Conservation (phyloP, 2,329 filamentous ascomycete genomes). For the Rhexocercosporidium sp. region DNA sequence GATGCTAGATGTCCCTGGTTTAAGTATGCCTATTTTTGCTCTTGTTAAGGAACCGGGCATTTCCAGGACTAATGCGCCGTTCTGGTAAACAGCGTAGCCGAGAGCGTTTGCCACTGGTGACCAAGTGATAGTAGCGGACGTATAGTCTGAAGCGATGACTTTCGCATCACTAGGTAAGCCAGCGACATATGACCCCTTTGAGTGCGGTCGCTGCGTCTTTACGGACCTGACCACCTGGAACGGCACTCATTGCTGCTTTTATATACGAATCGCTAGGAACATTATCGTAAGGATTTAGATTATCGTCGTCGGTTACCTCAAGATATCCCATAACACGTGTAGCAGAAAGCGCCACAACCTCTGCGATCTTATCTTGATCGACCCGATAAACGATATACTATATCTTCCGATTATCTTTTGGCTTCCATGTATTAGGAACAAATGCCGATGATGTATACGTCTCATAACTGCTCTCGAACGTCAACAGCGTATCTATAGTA, state of each 20-base stretch:
- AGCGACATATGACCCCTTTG: background rate
- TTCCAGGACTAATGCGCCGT: slow-evolving; percentile 1
- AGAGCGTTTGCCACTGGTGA: background rate
- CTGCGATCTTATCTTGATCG: slow-evolving; percentile 22
- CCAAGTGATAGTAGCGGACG: background rate
- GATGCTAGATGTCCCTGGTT: background rate
- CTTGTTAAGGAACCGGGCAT: slow-evolving; percentile 8
- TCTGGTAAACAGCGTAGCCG: background rate
- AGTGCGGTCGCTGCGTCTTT: background rate
- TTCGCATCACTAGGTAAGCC: background rate
- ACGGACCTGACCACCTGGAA: slow-evolving; percentile 7
- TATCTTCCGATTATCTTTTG: slow-evolving; percentile 40
- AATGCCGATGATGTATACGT: slow-evolving; percentile 35
- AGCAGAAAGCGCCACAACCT: slow-evolving; percentile 15
- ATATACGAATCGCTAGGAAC: slow-evolving; percentile 24
- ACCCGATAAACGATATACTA: slow-evolving; percentile 44
- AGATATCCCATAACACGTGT: slow-evolving; percentile 2
- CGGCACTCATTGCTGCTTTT: slow-evolving; percentile 13
- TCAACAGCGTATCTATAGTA: slow-evolving; percentile 43
- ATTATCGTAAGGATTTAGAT: slow-evolving; percentile 24
- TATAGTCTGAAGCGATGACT: background rate
- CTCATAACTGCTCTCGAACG: slow-evolving; percentile 40
- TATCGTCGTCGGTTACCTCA: slow-evolving; percentile 9
- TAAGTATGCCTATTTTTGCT: background rate
- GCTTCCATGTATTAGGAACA: slow-evolving; percentile 37